phyloP scores from a whole-genome alignment of 176 grass and related monocot species.

The Saccharum spontaneum region DNA sequence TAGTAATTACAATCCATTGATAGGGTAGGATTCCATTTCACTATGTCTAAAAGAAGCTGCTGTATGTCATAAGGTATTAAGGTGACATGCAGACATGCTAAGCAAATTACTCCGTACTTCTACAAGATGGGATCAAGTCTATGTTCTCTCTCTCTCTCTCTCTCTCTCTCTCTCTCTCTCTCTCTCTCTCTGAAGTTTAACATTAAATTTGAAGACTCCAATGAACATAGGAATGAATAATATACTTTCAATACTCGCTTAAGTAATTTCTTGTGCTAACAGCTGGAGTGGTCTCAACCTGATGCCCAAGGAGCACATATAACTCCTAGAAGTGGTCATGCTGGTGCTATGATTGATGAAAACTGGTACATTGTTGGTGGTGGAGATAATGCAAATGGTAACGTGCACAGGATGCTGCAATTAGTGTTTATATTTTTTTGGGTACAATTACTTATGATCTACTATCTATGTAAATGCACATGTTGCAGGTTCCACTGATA shows the following conservation, averaged over 20 bases:
- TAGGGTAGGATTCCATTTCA: slow-evolving; percentile 14
- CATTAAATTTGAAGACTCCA: neutral
- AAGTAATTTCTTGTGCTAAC: slow-evolving; percentile 37
- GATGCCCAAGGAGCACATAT: slow-evolving; percentile 85
- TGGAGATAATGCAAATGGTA: slow-evolving; percentile 97
- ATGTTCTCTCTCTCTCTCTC: neutral
- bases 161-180: neutral
- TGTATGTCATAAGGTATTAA: slow-evolving; percentile 16
- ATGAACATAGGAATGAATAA: neutral
- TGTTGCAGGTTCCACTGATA: slow-evolving; percentile 73
- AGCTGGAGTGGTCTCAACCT: slow-evolving; percentile 98
- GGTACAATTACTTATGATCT: slow-evolving; percentile 6
- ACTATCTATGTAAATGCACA: slow-evolving; percentile 30
- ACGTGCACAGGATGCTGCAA: slow-evolving; percentile 2
- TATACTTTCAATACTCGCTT: slow-evolving; percentile 13
- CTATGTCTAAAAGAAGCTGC: slow-evolving; percentile 8
- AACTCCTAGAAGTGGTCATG: slow-evolving; percentile 93
- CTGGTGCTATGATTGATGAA: slow-evolving; percentile 70
- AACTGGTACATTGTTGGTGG: slow-evolving; percentile 98
- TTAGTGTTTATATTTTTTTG: slow-evolving; percentile 14
- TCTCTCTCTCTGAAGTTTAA: slow-evolving; percentile 1
- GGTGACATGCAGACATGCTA: neutral
- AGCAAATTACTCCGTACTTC: neutral
- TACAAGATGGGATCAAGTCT: neutral
- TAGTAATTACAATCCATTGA: slow-evolving; percentile 1